These are phyloP conservation scores for Coniferiporia sulphurascens DNA, from an alignment of 1,284 basidiomycete species.

Conservation along the genomic window DNA sequence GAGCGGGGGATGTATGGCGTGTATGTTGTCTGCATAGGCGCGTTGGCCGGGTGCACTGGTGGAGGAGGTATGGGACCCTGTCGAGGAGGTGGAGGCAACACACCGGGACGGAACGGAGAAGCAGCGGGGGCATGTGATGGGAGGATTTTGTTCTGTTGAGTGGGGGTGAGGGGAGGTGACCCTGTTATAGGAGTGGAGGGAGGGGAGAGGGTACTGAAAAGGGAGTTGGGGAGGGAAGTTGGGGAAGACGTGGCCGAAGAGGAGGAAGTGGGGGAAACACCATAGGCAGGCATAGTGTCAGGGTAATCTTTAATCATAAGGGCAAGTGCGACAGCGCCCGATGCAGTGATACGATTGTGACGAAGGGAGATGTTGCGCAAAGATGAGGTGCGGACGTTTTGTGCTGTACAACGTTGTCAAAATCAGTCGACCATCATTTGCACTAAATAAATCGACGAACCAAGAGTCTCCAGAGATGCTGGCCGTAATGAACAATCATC, in stretches of 20 bases:
- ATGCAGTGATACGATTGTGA: constrained; percentile 76
- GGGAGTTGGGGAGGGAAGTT: constrained; percentile 25
- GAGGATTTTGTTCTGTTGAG: constrained; percentile 26
- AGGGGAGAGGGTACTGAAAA: constrained; percentile 26
- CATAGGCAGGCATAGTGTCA: constrained; percentile 49
- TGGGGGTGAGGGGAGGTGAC: constrained; percentile 19
- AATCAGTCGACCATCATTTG: constrained; percentile 4
- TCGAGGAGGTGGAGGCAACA: constrained; percentile 59
- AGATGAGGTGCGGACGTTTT: constrained; percentile 76
- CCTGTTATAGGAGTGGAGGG: constrained; percentile 19
- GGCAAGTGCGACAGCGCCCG: constrained; percentile 86
- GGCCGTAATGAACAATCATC: constrained; percentile 79
- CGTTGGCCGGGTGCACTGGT: constrained; percentile 31
- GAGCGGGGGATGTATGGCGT: constrained; percentile 74
- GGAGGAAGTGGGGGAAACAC: constrained; percentile 12
- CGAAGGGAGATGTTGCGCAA: constrained; percentile 84
- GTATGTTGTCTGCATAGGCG: constrained; percentile 59
- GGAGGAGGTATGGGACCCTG: constrained; percentile 28
- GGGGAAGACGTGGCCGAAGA: constrained; percentile 22
- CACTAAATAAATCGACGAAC: constrained; percentile 38
- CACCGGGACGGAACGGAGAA: constrained; percentile 33
- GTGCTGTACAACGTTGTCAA: constrained; percentile 42
- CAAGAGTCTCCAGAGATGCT: constrained; percentile 69
- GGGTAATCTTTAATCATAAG: constrained; percentile 95
- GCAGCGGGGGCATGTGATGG: constrained; percentile 31